Percentiles rank a stretch among this genome's conserved stretches.
Conservation (phyloP, 352 stramenopile species). For the Phytophthora citrophthora region DNA sequence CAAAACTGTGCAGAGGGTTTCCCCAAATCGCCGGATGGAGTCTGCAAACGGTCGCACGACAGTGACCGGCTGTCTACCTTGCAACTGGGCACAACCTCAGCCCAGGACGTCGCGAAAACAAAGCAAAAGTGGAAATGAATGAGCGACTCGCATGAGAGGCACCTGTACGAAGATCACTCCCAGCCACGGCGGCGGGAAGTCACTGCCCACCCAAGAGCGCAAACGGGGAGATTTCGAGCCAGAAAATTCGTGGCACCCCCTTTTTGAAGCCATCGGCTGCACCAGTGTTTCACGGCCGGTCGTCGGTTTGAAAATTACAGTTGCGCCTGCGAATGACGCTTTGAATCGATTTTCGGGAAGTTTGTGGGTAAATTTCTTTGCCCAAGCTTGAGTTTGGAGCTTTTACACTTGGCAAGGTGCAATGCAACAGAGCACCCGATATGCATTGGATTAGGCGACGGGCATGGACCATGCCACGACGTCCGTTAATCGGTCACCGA, state of each 20-base stretch:
- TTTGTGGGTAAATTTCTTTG: not conserved
- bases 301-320: slow-evolving; percentile 26
- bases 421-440: not conserved
- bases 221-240: slow-evolving; percentile 10
- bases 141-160: too few species aligned
- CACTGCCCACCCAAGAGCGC: slow-evolving; percentile 9
- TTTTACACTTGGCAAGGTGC: not conserved
- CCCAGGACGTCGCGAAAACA: slow-evolving; percentile 1
- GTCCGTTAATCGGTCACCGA: not conserved
- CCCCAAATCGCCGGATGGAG: slow-evolving; percentile 20
- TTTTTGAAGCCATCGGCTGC: slow-evolving; percentile 28
- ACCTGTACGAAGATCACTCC: slow-evolving; percentile 1
- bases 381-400: too few species aligned
- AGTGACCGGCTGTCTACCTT: slow-evolving; percentile 22
- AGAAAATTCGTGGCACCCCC: slow-evolving; percentile 12
- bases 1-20: slow-evolving; percentile 21
- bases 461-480: too few species aligned
- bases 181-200: slow-evolving; percentile 13
- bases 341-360: too few species aligned
- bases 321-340: not conserved
- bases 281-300: slow-evolving; percentile 3
- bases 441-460: not conserved
- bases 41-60: slow-evolving; percentile 29
- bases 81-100: slow-evolving; percentile 3
- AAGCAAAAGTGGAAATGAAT: slow-evolving; percentile 31